Evolutionary conservation across 345 rosid genomes (phyloP).

Genomic region (Camelina hispida): DNA sequence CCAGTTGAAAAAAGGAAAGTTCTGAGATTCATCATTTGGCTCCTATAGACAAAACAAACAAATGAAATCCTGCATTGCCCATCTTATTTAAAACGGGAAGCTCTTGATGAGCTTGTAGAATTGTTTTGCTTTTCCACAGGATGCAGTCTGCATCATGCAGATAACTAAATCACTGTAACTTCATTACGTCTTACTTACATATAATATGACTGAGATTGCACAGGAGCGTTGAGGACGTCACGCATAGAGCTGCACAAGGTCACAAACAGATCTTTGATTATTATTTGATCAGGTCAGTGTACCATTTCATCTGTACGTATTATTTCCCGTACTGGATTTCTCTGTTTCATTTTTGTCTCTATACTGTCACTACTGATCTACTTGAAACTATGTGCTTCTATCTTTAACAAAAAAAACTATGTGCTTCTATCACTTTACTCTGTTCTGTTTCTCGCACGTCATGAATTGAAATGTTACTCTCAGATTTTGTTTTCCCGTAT

Average conservation of each 20-base stretch:
- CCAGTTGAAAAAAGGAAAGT: slow-evolving; percentile 26
- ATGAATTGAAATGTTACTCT: too few relatives aligned
- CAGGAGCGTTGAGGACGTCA: slow-evolving; percentile 37
- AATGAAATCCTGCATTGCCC: slow-evolving; percentile 38
- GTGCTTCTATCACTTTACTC: too few relatives aligned
- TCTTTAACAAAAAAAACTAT: too few relatives aligned
- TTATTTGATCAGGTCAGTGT: neutral
- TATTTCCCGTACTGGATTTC: too few relatives aligned
- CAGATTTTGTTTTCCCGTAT: too few relatives aligned
- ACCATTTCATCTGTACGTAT: too few relatives aligned
- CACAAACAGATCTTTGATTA: neutral
- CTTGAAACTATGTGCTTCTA: too few relatives aligned
- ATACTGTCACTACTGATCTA: too few relatives aligned
- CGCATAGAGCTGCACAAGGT: slow-evolving; percentile 22
- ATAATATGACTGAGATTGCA: slow-evolving; percentile 20
- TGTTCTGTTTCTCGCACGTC: too few relatives aligned
- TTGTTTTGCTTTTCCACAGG: slow-evolving; percentile 48
- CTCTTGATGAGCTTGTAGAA: slow-evolving; percentile 42
- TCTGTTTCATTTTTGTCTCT: too few relatives aligned
- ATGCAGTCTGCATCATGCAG: slow-evolving; percentile 32
- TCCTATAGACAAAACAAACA: slow-evolving; percentile 45
- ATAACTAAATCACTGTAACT: too few relatives aligned
- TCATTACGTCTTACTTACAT: neutral
- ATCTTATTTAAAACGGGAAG: slow-evolving; percentile 75
- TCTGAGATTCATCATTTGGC: slow-evolving; percentile 41